A percentile compares a stretch with the other conserved stretches of the same genome.
Evolutionary conservation across 805 yeast genomes (phyloP).

Genomic region (Saturnispora bothae): DNA sequence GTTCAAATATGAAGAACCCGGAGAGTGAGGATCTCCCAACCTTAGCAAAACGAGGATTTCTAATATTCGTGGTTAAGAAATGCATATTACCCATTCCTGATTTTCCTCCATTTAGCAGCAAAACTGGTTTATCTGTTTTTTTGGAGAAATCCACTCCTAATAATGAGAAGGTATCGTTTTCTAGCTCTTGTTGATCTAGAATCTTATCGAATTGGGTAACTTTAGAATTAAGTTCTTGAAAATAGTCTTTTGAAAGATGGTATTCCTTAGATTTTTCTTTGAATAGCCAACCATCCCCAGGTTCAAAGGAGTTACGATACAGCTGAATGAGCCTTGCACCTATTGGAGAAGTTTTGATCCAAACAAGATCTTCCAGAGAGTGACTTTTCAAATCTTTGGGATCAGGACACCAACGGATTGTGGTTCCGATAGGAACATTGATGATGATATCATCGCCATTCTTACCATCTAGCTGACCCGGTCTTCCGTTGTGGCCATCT

Average conservation of each 20-base stretch:
- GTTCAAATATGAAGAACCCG: conserved; percentile 63
- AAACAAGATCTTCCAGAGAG: conserved; percentile 11
- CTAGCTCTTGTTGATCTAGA: conserved; percentile 44
- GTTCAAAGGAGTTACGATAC: conserved; percentile 45
- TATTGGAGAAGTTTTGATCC: conserved; percentile 6
- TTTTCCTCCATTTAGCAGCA: conserved; percentile 71
- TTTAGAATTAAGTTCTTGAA: conserved; percentile 48
- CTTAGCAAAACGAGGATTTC: conserved; percentile 87
- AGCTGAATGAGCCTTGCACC: conserved; percentile 49
- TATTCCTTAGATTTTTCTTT: conserved; percentile 67
- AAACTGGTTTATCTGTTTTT: conserved; percentile 54
- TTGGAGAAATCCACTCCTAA: conserved; percentile 66
- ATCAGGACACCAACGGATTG: conserved; percentile 74
- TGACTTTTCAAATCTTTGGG: conserved; percentile 35
- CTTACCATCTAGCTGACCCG: conserved; percentile 77
- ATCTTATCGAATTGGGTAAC: conserved; percentile 59
- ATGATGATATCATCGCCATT: conserved; percentile 70
- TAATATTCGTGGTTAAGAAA: conserved; percentile 68
- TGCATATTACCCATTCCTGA: conserved; percentile 98
- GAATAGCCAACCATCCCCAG: conserved; percentile 86
- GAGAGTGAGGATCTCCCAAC: conserved; percentile 63
- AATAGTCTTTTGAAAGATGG: conserved; percentile 57
- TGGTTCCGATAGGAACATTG: conserved; percentile 88
- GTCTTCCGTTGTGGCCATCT: conserved; percentile 61
- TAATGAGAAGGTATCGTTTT: conserved; percentile 63